Conservation (phyloP, 208 protist genomes). For the Crithidia fasciculata region DNA sequence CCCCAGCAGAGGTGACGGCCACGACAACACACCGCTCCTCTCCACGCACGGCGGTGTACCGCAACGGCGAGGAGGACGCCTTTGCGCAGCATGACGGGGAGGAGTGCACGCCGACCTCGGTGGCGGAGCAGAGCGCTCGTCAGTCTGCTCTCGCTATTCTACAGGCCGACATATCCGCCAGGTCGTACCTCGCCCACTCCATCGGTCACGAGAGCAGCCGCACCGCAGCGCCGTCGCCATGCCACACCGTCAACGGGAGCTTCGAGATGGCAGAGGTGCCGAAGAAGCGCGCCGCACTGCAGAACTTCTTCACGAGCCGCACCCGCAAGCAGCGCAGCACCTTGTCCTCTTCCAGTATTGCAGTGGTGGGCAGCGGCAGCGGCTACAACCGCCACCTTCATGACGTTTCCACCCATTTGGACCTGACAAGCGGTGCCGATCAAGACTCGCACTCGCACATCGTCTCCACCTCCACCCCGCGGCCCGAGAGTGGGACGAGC, state of each 20-base stretch:
- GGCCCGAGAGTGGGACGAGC: constrained; percentile 2
- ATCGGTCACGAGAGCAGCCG: background rate
- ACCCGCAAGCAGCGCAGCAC: constrained; percentile 14
- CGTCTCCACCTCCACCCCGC: background rate
- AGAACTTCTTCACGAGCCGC: constrained; percentile 1
- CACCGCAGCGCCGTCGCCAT: background rate
- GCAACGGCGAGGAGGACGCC: background rate
- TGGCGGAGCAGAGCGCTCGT: constrained; percentile 25
- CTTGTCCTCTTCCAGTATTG: constrained; percentile 2
- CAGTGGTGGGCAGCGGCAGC: background rate
- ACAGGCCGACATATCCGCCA: constrained; percentile 22
- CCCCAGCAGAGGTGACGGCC: constrained; percentile 14
- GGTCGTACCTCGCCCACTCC: background rate
- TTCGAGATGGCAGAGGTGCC: constrained; percentile 14
- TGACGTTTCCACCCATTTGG: constrained; percentile 10
- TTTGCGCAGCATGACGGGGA: constrained; percentile 21
- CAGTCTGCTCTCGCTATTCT: constrained; percentile 40
- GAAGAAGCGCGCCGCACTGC: constrained; percentile 4
- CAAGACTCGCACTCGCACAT: constrained; percentile 2
- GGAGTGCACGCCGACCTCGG: constrained; percentile 10
- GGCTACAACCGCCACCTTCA: background rate
- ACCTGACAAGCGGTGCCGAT: constrained; percentile 10
- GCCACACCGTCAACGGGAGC: constrained; percentile 2
- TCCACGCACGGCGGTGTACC: constrained; percentile 23
- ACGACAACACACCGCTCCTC: constrained; percentile 8